phyloP scores from a whole-genome alignment of 805 yeast species.

The Pichia gijzeniarum region DNA sequence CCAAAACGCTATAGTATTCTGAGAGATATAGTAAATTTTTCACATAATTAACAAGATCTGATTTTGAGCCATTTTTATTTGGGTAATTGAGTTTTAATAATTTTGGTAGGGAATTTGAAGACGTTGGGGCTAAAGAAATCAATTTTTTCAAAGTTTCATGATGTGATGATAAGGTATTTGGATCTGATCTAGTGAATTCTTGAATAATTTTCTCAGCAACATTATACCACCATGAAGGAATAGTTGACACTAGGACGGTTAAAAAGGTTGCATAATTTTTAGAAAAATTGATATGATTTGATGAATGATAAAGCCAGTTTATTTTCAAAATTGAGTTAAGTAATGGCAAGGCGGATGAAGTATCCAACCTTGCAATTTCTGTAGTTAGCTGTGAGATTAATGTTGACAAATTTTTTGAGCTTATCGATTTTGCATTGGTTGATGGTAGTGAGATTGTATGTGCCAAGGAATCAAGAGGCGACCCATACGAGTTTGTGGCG shows the following conservation, averaged over 20 bases:
- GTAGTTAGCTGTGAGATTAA: conserved; percentile 54
- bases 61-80: conserved; percentile 59
- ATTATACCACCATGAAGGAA: conserved; percentile 87
- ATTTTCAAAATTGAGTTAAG: conserved; percentile 58
- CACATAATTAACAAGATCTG: conserved; percentile 54
- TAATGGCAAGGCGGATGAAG: conserved; percentile 43
- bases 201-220: conserved; percentile 63
- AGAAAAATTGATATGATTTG: conserved; percentile 34
- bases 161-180: conserved; percentile 32
- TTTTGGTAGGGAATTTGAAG: conserved; percentile 56
- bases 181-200: conserved; percentile 40
- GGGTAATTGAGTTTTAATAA: conserved; percentile 64
- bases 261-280: conserved; percentile 63
- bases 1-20: conserved; percentile 70
- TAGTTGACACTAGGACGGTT: conserved; percentile 70
- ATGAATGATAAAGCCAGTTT: conserved; percentile 46
- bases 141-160: conserved; percentile 64
- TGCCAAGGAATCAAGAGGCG: conserved; percentile 54
- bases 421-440: conserved; percentile 47
- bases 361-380: conserved; percentile 64
- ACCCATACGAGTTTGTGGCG: conserved; percentile 3
- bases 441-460: conserved; percentile 50
- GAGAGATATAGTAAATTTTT: conserved; percentile 53
- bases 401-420: conserved; percentile 44
- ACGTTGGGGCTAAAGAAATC: conserved; percentile 73